phyloP scores from a whole-genome alignment of 805 yeast species.

The Wilhelminamyces savonicus region DNA sequence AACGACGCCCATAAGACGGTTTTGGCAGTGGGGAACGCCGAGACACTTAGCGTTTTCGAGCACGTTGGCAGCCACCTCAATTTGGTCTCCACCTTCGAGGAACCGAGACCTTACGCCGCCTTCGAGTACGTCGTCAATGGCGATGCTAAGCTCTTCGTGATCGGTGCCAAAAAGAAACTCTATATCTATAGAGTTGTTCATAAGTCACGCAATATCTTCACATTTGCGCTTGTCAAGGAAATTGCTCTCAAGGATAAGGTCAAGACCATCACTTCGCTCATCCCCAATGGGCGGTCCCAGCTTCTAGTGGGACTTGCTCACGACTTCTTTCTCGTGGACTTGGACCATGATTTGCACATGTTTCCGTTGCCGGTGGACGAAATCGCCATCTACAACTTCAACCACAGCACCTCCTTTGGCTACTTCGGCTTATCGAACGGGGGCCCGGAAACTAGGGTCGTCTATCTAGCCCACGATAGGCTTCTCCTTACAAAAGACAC shows the following conservation, averaged over 20 bases:
- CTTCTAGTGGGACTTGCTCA: conserved; percentile 18
- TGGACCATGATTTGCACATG: conserved; percentile 9
- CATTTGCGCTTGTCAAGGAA: conserved; percentile 18
- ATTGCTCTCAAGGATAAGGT: conserved; percentile 25
- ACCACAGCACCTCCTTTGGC: conserved; percentile 24
- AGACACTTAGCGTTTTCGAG: conserved; percentile 18
- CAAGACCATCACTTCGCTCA: conserved; percentile 10
- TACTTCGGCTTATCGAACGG: conserved; percentile 31
- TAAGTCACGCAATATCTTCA: conserved; percentile 24
- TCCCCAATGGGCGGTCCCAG: conserved; percentile 5
- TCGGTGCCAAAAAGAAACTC: conserved; percentile 25
- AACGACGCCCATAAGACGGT: conserved; percentile 16
- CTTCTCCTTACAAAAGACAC: conserved; percentile 28
- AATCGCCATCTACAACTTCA: conserved; percentile 9
- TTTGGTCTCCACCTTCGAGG: conserved; percentile 23
- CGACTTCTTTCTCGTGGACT: conserved; percentile 21
- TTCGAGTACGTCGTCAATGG: conserved; percentile 11
- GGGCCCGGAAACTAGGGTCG: conserved; percentile 20
- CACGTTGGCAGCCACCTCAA: conserved; percentile 28
- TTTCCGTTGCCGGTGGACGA: conserved; percentile 14
- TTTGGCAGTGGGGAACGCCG: conserved; percentile 18
- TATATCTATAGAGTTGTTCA: conserved; percentile 19
- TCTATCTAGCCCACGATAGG: conserved; percentile 7
- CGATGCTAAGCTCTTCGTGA: conserved; percentile 16
- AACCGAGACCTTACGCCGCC: conserved; percentile 12